phyloP scores from a whole-genome alignment of 768 basidiomycete genomes.

The Lactarius evosmus region DNA sequence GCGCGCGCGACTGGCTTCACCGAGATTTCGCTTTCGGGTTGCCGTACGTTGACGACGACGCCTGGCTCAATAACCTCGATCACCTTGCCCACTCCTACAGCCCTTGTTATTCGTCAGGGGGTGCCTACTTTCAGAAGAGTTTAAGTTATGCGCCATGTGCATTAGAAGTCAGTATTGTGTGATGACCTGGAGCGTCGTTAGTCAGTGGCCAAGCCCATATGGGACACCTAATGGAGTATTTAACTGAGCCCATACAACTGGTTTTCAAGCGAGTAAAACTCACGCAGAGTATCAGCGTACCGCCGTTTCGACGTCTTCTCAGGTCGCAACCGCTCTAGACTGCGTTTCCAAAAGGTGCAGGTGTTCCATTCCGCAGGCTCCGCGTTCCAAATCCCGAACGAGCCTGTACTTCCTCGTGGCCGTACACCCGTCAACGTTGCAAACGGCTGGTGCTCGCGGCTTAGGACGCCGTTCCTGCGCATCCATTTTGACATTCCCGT shows the following conservation, averaged over 20 bases:
- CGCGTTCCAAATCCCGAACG: slow-evolving; percentile 57
- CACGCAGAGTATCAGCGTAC: neutral
- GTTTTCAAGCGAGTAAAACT: neutral
- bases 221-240: neutral
- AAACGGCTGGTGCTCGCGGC: slow-evolving; percentile 32
- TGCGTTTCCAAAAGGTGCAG: slow-evolving; percentile 50
- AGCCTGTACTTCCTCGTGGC: slow-evolving; percentile 59
- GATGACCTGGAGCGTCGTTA: neutral
- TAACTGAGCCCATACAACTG: neutral
- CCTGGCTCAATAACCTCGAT: neutral
- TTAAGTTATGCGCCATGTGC: neutral
- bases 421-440: slow-evolving; percentile 58
- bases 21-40: no score
- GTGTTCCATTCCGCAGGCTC: slow-evolving; percentile 67
- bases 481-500: slow-evolving; percentile 25
- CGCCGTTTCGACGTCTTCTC: neutral
- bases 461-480: slow-evolving; percentile 8
- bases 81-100: neutral
- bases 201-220: neutral
- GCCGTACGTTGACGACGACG: neutral
- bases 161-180: neutral
- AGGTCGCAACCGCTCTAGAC: neutral
- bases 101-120: neutral
- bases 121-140: neutral
- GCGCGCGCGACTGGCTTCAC: neutral